These are phyloP conservation scores for Colletotrichum acutatum DNA, from an alignment of 2,329 filamentous ascomycete species.

Conservation along the genomic window DNA sequence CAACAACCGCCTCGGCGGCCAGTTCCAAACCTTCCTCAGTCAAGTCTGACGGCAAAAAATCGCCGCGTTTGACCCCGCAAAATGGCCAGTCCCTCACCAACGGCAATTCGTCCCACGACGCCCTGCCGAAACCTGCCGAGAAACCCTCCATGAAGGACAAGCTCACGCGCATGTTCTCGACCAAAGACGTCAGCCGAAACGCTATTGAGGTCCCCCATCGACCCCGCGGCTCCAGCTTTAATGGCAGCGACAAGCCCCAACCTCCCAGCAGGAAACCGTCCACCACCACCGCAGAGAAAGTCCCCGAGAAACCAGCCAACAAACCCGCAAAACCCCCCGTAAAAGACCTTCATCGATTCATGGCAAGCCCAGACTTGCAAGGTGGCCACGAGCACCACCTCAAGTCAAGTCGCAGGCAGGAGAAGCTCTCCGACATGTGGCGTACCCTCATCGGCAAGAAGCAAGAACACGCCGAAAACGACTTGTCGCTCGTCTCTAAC, in stretches of 20 bases:
- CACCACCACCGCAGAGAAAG: conserved; percentile 41
- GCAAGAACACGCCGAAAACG: conserved; percentile 78
- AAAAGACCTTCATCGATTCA: conserved; percentile 60
- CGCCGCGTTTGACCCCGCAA: conserved; percentile 51
- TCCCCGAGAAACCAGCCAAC: conserved; percentile 43
- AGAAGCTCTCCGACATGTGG: conserved; percentile 94
- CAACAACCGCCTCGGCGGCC: conserved; percentile 47
- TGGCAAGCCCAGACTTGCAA: conserved; percentile 60
- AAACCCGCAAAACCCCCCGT: conserved; percentile 50
- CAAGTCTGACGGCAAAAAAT: conserved; percentile 54
- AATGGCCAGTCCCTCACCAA: conserved; percentile 46
- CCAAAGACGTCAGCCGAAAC: conserved; percentile 59
- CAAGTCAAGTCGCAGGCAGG: conserved; percentile 89
- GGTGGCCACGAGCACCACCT: conserved; percentile 89
- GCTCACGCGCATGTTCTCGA: conserved; percentile 73
- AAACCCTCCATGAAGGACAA: conserved; percentile 73
- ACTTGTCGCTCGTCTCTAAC: conserved; percentile 90
- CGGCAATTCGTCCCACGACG: conserved; percentile 43
- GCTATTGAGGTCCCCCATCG: conserved; percentile 48
- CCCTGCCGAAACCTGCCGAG: conserved; percentile 52
- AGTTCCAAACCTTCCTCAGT: conserved; percentile 62
- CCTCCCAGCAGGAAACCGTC: conserved; percentile 45
- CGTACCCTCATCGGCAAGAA: conserved; percentile 87
- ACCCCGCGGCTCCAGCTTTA: conserved; percentile 47
- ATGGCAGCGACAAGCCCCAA: conserved; percentile 51